phyloP scores from a whole-genome alignment of 2,329 filamentous ascomycete genomes.

The Ceratocystis colombiana region DNA sequence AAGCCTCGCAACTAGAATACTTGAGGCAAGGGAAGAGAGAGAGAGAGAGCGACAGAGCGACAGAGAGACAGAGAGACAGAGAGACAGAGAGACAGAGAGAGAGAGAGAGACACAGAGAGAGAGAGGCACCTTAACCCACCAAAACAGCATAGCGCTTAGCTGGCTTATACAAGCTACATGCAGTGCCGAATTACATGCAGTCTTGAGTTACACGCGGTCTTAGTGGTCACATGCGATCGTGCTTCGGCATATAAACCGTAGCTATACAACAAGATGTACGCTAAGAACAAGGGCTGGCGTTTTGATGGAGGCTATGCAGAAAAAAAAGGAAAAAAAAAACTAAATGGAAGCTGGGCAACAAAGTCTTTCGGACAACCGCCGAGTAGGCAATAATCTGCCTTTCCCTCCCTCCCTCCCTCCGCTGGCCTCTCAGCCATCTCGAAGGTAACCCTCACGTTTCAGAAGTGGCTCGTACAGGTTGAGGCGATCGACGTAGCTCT shows the following conservation, averaged over 20 bases:
- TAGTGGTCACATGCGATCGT: too few relatives aligned
- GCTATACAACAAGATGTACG: neutral
- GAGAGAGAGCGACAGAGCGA: neutral
- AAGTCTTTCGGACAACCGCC: too few relatives aligned
- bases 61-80: neutral
- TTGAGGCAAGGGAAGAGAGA: neutral
- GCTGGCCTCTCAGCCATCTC: neutral
- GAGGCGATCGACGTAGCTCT: slow-evolving; percentile 26
- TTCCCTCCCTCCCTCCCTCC: neutral
- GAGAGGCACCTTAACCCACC: neutral
- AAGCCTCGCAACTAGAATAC: too few relatives aligned
- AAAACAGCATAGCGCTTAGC: neutral
- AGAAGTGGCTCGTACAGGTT: slow-evolving; percentile 28
- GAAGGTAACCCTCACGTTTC: slow-evolving; percentile 27
- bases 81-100: neutral
- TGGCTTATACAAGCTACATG: too few relatives aligned
- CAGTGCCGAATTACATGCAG: too few relatives aligned
- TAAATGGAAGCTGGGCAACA: too few relatives aligned
- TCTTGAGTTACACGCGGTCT: neutral
- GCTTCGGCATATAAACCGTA: too few relatives aligned
- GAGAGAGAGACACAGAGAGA: neutral
- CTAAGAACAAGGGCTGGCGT: neutral
- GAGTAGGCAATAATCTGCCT: neutral
- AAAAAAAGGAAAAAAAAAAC: neutral
- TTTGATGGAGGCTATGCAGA: neutral